Percentiles rank a stretch among this genome's conserved stretches.
These are phyloP conservation scores for Rhizophlyctis rosea DNA, from an alignment of 192 early-diverging fungal species.

Conservation along the genomic window DNA sequence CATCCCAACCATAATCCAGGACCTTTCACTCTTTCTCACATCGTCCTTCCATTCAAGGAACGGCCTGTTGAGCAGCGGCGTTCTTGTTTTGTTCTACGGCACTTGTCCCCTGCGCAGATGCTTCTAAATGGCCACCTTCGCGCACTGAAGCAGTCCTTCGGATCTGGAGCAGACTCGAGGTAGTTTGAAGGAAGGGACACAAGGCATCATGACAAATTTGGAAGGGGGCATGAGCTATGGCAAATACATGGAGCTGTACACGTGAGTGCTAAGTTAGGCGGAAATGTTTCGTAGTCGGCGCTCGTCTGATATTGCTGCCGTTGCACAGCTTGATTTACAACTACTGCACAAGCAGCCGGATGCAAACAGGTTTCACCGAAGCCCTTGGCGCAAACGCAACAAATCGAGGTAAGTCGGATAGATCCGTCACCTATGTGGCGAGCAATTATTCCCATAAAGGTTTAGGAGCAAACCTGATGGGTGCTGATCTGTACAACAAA, in stretches of 20 bases:
- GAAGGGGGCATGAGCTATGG: conserved; percentile 69
- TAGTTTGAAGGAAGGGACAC: conserved; percentile 71
- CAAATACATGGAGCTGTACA: conserved; percentile 82
- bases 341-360: conserved; percentile 65
- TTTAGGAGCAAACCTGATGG: conserved; percentile 51
- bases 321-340: conserved; percentile 65
- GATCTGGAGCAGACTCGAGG: conserved; percentile 65
- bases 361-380: conserved; percentile 12
- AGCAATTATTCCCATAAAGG: not conserved
- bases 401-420: conserved; percentile 27
- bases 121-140: conserved; percentile 18
- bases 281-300: not conserved
- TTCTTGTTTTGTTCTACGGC: no score
- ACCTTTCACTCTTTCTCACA: no score
- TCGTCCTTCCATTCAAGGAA: no score
- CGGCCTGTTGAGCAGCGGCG: no score
- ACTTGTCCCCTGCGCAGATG: no score
- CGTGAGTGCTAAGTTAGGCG: conserved; percentile 57
- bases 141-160: not conserved
- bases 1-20: no score
- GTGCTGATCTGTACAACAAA: conserved; percentile 61
- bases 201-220: conserved; percentile 74
- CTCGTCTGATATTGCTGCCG: not conserved
- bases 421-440: not conserved
- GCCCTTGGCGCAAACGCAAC: not conserved